phyloP scores from a whole-genome alignment of 257 asterid species.

The Fraxinus excelsior region DNA sequence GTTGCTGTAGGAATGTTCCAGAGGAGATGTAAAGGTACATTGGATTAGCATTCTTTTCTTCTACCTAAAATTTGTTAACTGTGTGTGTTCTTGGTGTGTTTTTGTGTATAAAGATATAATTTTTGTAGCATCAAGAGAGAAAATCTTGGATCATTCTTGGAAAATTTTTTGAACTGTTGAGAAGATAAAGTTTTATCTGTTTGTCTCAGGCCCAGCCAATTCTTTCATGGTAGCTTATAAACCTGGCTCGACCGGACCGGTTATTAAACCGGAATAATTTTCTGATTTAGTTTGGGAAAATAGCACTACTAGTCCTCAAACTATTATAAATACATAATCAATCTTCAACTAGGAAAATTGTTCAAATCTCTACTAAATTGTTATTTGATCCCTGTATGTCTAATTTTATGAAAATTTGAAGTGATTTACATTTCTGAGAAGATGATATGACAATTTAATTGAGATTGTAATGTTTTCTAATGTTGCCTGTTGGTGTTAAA shows the following conservation, averaged over 20 bases:
- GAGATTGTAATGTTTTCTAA: too few species aligned
- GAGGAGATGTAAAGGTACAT: conserved; percentile 51
- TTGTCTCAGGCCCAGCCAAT: background rate
- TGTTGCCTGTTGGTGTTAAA: too few species aligned
- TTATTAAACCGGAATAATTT: background rate
- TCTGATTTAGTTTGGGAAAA: background rate
- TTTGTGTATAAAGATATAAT: conserved; percentile 24
- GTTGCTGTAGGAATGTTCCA: conserved; percentile 41
- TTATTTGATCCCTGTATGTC: too few species aligned
- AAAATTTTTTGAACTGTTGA: background rate
- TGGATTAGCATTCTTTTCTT: conserved; percentile 54
- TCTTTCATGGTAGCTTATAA: background rate
- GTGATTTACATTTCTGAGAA: too few species aligned
- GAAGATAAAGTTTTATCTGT: conserved; percentile 46
- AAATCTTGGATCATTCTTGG: conserved; percentile 33
- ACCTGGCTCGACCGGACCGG: background rate
- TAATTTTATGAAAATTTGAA: too few species aligned
- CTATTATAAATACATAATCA: background rate
- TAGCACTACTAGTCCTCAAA: background rate
- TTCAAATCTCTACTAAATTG: too few species aligned
- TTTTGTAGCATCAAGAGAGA: conserved; percentile 49
- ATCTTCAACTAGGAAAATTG: too few species aligned
- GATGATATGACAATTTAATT: too few species aligned
- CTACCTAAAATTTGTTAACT: background rate
- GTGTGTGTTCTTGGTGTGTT: background rate